Conservation (phyloP, 1,139 yeast species). For the Scheffersomyces parashehatae region DNA sequence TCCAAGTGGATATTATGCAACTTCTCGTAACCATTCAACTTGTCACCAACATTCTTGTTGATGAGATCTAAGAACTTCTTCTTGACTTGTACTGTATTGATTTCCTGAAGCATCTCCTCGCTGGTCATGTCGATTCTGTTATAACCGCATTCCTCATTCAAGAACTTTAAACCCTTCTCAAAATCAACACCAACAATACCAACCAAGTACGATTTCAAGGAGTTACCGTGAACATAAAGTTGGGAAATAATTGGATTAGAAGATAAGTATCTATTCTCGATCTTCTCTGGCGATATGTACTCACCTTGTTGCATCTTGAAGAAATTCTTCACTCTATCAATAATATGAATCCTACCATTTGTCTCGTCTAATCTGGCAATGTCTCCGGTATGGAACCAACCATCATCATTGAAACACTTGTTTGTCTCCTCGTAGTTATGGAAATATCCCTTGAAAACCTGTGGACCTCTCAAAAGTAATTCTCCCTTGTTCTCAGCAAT, state of each 20-base stretch:
- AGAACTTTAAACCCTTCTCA: slow-evolving; percentile 19
- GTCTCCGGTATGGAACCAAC: slow-evolving; percentile 50
- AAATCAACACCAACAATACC: slow-evolving; percentile 52
- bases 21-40: slow-evolving; percentile 37
- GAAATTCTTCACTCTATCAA: slow-evolving; percentile 46
- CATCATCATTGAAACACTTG: slow-evolving; percentile 58
- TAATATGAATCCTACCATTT: slow-evolving; percentile 31
- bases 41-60: slow-evolving; percentile 25
- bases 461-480: slow-evolving; percentile 67
- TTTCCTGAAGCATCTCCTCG: slow-evolving; percentile 22
- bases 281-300: slow-evolving; percentile 44
- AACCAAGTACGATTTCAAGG: slow-evolving; percentile 58
- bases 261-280: slow-evolving; percentile 40
- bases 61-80: slow-evolving; percentile 24
- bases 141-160: slow-evolving; percentile 19
- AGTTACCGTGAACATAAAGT: slow-evolving; percentile 58
- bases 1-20: slow-evolving; percentile 36
- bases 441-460: slow-evolving; percentile 60
- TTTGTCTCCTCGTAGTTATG: slow-evolving; percentile 56
- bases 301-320: slow-evolving; percentile 49
- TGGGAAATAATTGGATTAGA: slow-evolving; percentile 34
- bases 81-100: slow-evolving; percentile 30
- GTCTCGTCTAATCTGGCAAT: slow-evolving; percentile 29
- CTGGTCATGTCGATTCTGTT: slow-evolving; percentile 6
- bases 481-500: slow-evolving; percentile 50